Evolutionary conservation across 1,284 basidiomycete species (phyloP), one percentile per base, ranked within the genome.

Genomic region (Filobasidium uniguttulatum): DNA sequence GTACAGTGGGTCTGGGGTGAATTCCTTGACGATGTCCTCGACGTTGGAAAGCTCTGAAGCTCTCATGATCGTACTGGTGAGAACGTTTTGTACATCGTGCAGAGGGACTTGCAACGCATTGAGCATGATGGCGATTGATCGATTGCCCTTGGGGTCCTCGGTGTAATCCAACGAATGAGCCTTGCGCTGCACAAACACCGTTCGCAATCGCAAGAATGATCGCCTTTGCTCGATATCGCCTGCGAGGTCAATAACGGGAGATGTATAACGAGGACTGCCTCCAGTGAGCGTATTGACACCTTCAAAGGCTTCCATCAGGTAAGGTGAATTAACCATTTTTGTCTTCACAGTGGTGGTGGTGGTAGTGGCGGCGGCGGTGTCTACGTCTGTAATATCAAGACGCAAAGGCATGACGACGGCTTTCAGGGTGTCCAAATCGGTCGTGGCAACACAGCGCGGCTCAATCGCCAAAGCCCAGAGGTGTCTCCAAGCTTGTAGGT

Each of bases 391-490:
- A 53, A 83, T 74, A 43, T 80, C 81, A 56, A 93, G 78, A 66
- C 89, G 91, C 62, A 94, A 76, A 0, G 90, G 91, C 0, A 96
- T 75, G 65, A 89, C 91, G 14, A 91, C 85, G 0, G 87, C 80
- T 62, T 93, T 85, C 14, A 78, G 77, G 2, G 85, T 87, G 59
- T 93, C 89, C 29, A 93, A 84, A 60, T 96, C 90, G 31, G 85
- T 78, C 0, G 88, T 86, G 31, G 91, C 78, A 10, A 98, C 73
- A 63, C 91, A 91, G 40, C 94, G 73, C 3, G 94, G 91, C 61
- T 98, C 91, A 14, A 86, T 82, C 1, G 94, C 94, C 31, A 98
- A 73, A 2, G 85, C 85, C 94, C 94, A 98, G 25, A 99, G 70
- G 67, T 98, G 93, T 3, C 94, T 79, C 55, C 91, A 79, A 0